Evolutionary conservation across 192 early-diverging fungal species (phyloP).

Genomic region (Cetraspora pellucida): DNA sequence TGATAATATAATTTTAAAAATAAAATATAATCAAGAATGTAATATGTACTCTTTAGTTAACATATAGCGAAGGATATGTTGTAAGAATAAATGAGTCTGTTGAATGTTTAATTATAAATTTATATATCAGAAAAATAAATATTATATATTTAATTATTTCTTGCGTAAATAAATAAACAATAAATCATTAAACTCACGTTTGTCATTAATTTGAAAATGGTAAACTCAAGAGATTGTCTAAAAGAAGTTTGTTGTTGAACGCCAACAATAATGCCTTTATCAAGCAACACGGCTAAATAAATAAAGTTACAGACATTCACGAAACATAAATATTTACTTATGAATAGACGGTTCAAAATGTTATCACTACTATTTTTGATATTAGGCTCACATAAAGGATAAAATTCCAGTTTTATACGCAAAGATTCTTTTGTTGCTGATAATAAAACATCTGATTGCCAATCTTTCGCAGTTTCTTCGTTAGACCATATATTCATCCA

Average conservation of each 20-base stretch:
- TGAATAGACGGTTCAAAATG: background rate
- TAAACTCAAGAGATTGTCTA: constrained; percentile 57
- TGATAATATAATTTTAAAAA: too few species aligned
- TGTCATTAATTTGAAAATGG: constrained; percentile 62
- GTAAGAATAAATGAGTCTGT: constrained; percentile 79
- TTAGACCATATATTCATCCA: constrained; percentile 36
- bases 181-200: constrained; percentile 55
- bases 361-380: background rate
- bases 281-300: constrained; percentile 65
- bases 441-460: constrained; percentile 28
- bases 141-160: background rate
- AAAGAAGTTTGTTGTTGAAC: constrained; percentile 68
- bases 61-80: constrained; percentile 64
- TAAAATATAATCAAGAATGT: background rate
- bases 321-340: constrained; percentile 11
- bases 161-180: background rate
- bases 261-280: constrained; percentile 74
- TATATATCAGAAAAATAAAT: constrained; percentile 6
- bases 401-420: constrained; percentile 70
- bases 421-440: constrained; percentile 43
- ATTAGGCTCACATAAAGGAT: constrained; percentile 66
- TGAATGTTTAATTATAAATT: background rate
- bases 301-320: background rate
- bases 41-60: constrained; percentile 49
- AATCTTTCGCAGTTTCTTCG: constrained; percentile 27